Percentiles rank a stretch among this genome's conserved stretches.
These are phyloP conservation scores for Ophiostoma tasmaniense DNA, from an alignment of 2,329 filamentous ascomycete species.

Conservation along the genomic window DNA sequence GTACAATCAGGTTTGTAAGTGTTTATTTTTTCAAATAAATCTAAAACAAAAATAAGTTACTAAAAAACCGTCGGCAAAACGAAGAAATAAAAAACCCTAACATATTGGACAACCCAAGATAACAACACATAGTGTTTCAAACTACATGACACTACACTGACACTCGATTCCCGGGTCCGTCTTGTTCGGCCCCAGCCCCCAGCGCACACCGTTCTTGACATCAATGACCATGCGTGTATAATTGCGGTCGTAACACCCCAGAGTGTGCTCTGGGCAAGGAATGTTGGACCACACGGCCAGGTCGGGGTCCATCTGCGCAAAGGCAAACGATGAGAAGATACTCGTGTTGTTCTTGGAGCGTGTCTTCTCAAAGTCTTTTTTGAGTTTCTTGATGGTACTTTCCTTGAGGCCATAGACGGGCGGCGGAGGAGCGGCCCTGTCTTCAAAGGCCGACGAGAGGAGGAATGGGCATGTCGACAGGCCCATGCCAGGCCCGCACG, in stretches of 20 bases:
- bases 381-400: neutral
- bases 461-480: slow-evolving; percentile 42
- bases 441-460: slow-evolving; percentile 24
- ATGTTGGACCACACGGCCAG: slow-evolving; percentile 21
- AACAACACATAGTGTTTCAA: too few relatives aligned
- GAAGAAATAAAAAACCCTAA: too few relatives aligned
- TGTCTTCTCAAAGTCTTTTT: neutral
- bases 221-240: slow-evolving; percentile 37
- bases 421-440: slow-evolving; percentile 26
- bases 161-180: slow-evolving; percentile 32
- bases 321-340: neutral
- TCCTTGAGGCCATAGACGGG: neutral
- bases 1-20: too few relatives aligned
- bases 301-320: neutral
- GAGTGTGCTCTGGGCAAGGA: slow-evolving; percentile 36
- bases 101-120: too few relatives aligned
- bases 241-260: slow-evolving; percentile 42
- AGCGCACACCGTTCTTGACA: slow-evolving; percentile 37
- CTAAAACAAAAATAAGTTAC: neutral
- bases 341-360: neutral
- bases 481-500: slow-evolving; percentile 42
- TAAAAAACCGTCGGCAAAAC: too few relatives aligned
- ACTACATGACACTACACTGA: slow-evolving; percentile 32
- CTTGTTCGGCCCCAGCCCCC: slow-evolving; percentile 38
- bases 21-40: neutral